phyloP scores from a whole-genome alignment of 2,329 filamentous ascomycete species.

The Ophiostoma ips region DNA sequence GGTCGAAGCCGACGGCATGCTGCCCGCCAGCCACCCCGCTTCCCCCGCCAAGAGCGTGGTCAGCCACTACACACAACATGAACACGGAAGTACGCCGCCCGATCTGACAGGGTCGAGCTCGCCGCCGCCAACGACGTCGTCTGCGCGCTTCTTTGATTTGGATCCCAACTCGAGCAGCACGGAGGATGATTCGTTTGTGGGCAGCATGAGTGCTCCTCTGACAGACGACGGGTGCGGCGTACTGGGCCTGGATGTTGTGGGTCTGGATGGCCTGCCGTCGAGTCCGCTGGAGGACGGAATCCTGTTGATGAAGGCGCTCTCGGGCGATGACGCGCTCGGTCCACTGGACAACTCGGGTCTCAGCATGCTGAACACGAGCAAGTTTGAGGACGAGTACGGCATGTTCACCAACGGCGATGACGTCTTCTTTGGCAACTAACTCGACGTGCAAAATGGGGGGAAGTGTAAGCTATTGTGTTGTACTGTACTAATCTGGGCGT shows the following conservation, averaged over 20 bases:
- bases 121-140: conserved; percentile 27
- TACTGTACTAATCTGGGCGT: conserved; percentile 7
- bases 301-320: conserved; percentile 30
- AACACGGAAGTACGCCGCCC: conserved; percentile 33
- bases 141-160: conserved; percentile 32
- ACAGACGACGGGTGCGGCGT: conserved; percentile 14
- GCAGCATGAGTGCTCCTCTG: conserved; percentile 20
- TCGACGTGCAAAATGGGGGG: background rate
- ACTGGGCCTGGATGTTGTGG: conserved; percentile 16
- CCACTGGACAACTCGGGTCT: conserved; percentile 30
- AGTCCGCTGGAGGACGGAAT: conserved; percentile 28
- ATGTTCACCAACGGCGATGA: conserved; percentile 40
- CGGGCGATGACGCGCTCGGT: conserved; percentile 28
- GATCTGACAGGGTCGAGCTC: conserved; percentile 48
- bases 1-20: conserved; percentile 9
- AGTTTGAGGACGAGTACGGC: conserved; percentile 41
- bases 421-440: conserved; percentile 32
- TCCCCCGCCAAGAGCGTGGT: conserved; percentile 37
- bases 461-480: background rate
- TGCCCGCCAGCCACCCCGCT: conserved; percentile 17
- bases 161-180: conserved; percentile 26
- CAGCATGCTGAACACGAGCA: conserved; percentile 35
- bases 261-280: conserved; percentile 21
- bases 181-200: conserved; percentile 14
- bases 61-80: conserved; percentile 34